Evolutionary conservation across 306 rosid species (phyloP), one percentile per base, ranked within the genome.

Genomic region (Cucurbita moschata): DNA sequence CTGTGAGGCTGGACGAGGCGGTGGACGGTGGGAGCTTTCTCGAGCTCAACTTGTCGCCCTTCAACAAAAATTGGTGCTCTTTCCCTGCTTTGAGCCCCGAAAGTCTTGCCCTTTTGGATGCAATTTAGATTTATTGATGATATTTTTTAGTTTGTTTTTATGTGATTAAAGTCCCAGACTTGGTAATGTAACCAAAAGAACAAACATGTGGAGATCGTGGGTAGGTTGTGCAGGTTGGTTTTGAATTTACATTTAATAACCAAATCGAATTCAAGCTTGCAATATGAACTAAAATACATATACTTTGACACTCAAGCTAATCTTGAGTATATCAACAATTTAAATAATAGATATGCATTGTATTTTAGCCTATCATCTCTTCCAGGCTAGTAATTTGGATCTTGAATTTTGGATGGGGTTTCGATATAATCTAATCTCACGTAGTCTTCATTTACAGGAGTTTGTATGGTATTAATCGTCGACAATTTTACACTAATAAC

Each of bases 71-170:
- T 43, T 67, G 55, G 72, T 67, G 54, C 51, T 67, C 40, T 7
- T 67, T 67, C 55, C 72, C 72, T 46, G 54, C 55, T 19, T 21
- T 67, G 72, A 67, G 72, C 39, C 72, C 72, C 1, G 72, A 46
- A 44, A 67, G 40, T 11, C 55, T 67, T 21, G 72, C 72, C 72
- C 21, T 67, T 67, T 46, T 67, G 55, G 55, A 67, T 67, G 72
- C 72, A 46, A 67, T 67, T 44, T 67, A 67, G 38, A 10, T 67
- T 7, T 11, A 1, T 42, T 18, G 5, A 10, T 40, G 40, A 63
- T 4, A 39, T 3, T 2, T 2, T 16, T 7, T 58, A 14, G 35
- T 30, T 30, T 30, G 4, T 30, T 30, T 30, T 30, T 30, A 30
- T 30, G 35, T 30, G 35, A 55, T 18, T 56, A 18, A 56, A 11